phyloP scores from a whole-genome alignment of 192 early-diverging fungal species.

The Backusella macrospora region DNA sequence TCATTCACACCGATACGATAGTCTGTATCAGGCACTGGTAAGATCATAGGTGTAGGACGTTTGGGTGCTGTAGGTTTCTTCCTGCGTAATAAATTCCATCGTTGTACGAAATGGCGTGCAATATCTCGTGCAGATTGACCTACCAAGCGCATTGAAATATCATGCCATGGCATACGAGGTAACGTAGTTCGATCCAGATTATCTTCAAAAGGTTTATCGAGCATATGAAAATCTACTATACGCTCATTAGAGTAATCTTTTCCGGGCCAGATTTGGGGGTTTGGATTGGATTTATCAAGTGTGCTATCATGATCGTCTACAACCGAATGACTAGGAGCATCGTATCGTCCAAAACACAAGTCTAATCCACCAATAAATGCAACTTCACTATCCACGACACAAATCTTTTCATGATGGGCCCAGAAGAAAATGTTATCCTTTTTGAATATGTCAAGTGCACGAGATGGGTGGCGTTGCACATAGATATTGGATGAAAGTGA shows the following conservation, averaged over 20 bases:
- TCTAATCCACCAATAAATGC: slow-evolving; percentile 86
- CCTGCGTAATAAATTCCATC: slow-evolving; percentile 79
- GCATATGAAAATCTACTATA: slow-evolving; percentile 69
- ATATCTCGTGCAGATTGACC: slow-evolving; percentile 78
- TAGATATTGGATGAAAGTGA: slow-evolving; percentile 73
- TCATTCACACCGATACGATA: slow-evolving; percentile 45
- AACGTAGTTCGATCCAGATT: slow-evolving; percentile 49
- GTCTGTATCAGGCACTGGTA: slow-evolving; percentile 67
- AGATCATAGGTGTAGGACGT: slow-evolving; percentile 62
- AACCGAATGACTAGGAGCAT: slow-evolving; percentile 73
- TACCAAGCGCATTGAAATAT: slow-evolving; percentile 73
- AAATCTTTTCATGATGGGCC: slow-evolving; percentile 85
- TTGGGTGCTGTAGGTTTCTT: slow-evolving; percentile 59
- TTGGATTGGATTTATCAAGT: slow-evolving; percentile 32
- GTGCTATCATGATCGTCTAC: slow-evolving; percentile 54
- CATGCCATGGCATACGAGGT: slow-evolving; percentile 88
- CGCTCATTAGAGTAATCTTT: slow-evolving; percentile 87
- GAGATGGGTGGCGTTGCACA: slow-evolving; percentile 79
- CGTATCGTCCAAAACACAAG: slow-evolving; percentile 83
- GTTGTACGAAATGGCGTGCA: slow-evolving; percentile 81
- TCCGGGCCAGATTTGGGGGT: slow-evolving; percentile 54
- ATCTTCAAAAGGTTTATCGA: slow-evolving; percentile 55
- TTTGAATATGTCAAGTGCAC: slow-evolving; percentile 62
- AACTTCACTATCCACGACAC: slow-evolving; percentile 75
- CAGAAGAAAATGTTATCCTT: slow-evolving; percentile 68